Conservation (phyloP, 129 eudicot species). For the Lonicera japonica region DNA sequence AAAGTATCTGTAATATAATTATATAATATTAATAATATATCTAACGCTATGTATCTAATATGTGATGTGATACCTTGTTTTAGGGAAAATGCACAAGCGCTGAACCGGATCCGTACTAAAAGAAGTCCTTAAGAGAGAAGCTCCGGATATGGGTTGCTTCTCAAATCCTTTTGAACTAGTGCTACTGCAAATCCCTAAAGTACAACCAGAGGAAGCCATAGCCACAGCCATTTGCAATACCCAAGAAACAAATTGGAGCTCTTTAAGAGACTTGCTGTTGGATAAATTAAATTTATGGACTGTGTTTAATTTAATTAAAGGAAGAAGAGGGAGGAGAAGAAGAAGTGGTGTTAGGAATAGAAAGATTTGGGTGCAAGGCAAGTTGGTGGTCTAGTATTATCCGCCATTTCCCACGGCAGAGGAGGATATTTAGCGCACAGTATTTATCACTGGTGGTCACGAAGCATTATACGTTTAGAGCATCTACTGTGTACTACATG, state of each 20-base stretch:
- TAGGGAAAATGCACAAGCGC: conserved; percentile 25
- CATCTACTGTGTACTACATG: too few species aligned
- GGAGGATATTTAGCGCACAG: background rate
- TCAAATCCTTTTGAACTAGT: conserved; percentile 29
- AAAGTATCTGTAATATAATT: too few species aligned
- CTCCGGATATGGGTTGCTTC: conserved; percentile 24
- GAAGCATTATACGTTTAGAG: too few species aligned
- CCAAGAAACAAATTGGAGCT: background rate
- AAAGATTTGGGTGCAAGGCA: conserved; percentile 17
- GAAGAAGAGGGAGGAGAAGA: conserved; percentile 29
- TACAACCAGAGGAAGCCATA: conserved; percentile 55
- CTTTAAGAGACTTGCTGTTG: background rate
- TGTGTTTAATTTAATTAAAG: conserved; percentile 12
- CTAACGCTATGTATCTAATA: too few species aligned
- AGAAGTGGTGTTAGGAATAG: conserved; percentile 27
- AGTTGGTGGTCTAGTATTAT: conserved; percentile 34
- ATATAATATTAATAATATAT: too few species aligned
- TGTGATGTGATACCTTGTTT: conserved; percentile 31
- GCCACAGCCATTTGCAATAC: conserved; percentile 52
- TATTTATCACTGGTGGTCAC: too few species aligned
- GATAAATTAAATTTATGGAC: background rate
- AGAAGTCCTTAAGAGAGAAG: conserved; percentile 23
- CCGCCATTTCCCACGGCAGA: conserved; percentile 54
- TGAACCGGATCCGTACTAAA: conserved; percentile 36
- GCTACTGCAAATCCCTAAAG: conserved; percentile 25